Conservation (phyloP, 345 rosid species). For the Ceriops zippeliana region DNA sequence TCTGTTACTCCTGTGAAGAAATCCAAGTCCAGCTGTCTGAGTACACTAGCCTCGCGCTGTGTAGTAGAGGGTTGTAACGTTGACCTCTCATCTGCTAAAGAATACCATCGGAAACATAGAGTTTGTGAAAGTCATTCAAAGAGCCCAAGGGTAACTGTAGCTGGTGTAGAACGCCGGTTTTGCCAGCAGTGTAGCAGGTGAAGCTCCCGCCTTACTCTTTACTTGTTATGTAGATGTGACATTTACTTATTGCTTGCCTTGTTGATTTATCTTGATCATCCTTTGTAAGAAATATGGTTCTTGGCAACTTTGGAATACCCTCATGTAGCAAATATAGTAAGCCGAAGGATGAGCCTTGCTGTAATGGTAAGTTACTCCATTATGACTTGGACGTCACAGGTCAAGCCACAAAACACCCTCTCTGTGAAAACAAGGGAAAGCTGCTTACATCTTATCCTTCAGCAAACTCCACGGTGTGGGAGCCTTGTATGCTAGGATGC, state of each 20-base stretch:
- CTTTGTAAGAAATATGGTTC: background rate
- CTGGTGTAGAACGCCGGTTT: slow-evolving; percentile 80
- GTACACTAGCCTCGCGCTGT: slow-evolving; percentile 41
- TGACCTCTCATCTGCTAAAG: slow-evolving; percentile 77
- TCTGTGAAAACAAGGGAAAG: too few relatives aligned
- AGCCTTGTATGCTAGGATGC: too few relatives aligned
- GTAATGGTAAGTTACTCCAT: too few relatives aligned
- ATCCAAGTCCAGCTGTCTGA: slow-evolving; percentile 52
- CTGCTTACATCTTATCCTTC: too few relatives aligned
- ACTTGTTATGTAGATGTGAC: background rate
- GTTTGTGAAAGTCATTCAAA: slow-evolving; percentile 82
- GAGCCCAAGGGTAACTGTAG: slow-evolving; percentile 66
- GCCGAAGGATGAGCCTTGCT: too few relatives aligned
- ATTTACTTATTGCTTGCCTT: background rate
- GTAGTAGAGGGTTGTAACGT: slow-evolving; percentile 86
- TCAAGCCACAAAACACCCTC: too few relatives aligned
- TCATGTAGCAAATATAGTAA: background rate
- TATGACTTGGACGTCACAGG: too few relatives aligned
- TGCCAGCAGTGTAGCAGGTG: slow-evolving; percentile 99
- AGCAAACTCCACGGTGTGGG: too few relatives aligned
- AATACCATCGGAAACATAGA: slow-evolving; percentile 78
- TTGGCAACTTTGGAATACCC: background rate
- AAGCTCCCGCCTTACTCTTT: slow-evolving; percentile 1
- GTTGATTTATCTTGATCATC: slow-evolving; percentile 8
- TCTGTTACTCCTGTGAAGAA: slow-evolving; percentile 55